phyloP scores from a whole-genome alignment of 805 yeast species.

The Limtongia smithiae region DNA sequence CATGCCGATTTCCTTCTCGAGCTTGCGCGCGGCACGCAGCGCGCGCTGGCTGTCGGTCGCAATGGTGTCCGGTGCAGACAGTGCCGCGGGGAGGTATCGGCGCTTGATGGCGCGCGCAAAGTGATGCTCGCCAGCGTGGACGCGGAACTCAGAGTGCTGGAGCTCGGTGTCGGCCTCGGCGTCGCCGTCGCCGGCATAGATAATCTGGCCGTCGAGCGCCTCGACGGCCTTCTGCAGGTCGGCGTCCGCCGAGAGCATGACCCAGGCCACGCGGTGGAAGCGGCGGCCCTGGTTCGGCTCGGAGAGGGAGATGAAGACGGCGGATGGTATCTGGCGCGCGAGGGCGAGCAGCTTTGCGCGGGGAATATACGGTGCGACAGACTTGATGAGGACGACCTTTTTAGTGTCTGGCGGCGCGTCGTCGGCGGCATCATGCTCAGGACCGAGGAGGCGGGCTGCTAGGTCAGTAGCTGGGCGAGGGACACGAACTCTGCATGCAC shows the following conservation, averaged over 20 bases:
- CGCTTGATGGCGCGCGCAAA: constrained; percentile 13
- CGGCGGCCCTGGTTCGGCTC: constrained; percentile 24
- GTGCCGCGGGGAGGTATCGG: constrained; percentile 10
- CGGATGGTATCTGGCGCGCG: constrained; percentile 20
- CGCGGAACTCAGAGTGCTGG: constrained; percentile 10
- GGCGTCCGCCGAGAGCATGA: constrained; percentile 13
- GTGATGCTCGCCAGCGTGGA: constrained; percentile 24
- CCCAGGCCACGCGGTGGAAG: constrained; percentile 25
- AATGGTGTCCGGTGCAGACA: constrained; percentile 9
- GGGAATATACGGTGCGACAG: constrained; percentile 22
- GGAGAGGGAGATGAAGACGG: constrained; percentile 21
- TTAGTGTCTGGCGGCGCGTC: constrained; percentile 1
- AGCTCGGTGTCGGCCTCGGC: background rate
- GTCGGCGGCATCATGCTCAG: background rate
- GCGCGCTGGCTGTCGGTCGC: constrained; percentile 12
- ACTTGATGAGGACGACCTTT: constrained; percentile 22
- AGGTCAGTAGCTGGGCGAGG: background rate
- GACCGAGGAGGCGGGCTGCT: constrained; percentile 5
- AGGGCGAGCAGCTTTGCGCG: constrained; percentile 14
- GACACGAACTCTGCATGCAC: background rate
- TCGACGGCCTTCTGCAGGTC: constrained; percentile 16
- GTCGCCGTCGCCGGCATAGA: constrained; percentile 9
- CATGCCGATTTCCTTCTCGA: constrained; percentile 20
- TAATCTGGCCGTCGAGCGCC: constrained; percentile 18
- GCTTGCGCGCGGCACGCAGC: constrained; percentile 12